Evolutionary conservation across 83 land plant genomes (phyloP), one percentile per base, ranked within the genome.

Genomic region (Isoetes engelmannii): DNA sequence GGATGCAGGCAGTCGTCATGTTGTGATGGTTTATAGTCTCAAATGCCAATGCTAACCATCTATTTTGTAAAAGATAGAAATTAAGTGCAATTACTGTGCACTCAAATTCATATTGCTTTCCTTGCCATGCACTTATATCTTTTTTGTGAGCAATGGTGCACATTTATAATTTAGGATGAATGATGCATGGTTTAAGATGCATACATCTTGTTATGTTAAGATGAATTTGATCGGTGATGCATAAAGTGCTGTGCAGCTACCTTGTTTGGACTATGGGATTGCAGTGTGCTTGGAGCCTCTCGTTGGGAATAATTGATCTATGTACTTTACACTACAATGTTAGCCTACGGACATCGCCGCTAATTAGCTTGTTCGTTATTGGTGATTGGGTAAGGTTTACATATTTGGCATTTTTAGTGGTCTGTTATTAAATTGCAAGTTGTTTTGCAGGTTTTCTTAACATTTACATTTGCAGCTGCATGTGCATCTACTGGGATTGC

Each of bases 381-480:
- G 67, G 67, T 44, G 67, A 64, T 41, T 64, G 67, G 67, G 67
- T 64, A 60, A 15, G 63, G n/a, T 60, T n/a, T 13, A 60, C 28
- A 60, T 19, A 3, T 60, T 8, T 13, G 63, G n/a, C 63, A 60
- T 41, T 64, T 44, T 64, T 64, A 44, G 41, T 28, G 0, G 17
- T 60, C 21, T 60, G 63, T 60, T 13, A 60, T 60, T 8, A 8
- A 60, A 15, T 1, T 13, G 10, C 28, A 60, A 0, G 0, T 60
- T 9, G n/a, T 15, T 60, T 15, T 64, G 13, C 47, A 64, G 67
- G 47, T 64, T 7, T 41, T 47, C 13, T 18, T 12, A 47, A 64
- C 67, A 41, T 41, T 64, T 7, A 64, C 67, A 7, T 64, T 64
- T 44, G 67, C 67, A 18, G 67, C 67, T 64, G 67, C 67, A 12